Base-by-base conservation (phyloP, 371 early-diverging fungal species). In the Nematocida minor region DNA sequence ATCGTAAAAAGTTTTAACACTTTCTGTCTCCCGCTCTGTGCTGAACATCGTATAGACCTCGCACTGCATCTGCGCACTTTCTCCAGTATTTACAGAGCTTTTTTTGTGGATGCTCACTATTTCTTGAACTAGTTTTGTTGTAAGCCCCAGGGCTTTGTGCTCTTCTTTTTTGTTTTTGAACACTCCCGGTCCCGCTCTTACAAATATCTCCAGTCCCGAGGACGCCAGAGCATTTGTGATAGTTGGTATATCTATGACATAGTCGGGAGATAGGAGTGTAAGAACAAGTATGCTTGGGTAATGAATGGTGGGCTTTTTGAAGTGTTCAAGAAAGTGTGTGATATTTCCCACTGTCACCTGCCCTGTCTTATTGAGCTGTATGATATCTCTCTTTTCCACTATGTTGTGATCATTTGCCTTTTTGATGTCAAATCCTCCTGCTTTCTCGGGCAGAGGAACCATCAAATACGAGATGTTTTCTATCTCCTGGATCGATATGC, bases 201-300 rank as follows among this genome's bases (percentile, higher is more conserved):
- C 42, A 7, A 62, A 25, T 44, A 62, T 44, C 16, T 42, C 46
- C 29, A 62, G n/a, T n/a, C 63, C 27, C 4, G 6, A 9, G 7
- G 14, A 41, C 25, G 44, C 20, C n/a, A 40, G 18, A 42, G 42
- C 6, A 4, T 16, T 7, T 27, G 16, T 16, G 11, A 31, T 31
- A 6, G 6, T 34, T 34, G 29, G 14, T 38, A 36, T 36, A 38
- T 7, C 7, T 14, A 36, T 4, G 7, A 27, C 29, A 22, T 38
- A 57, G 7, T 57, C 36, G 34, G 11, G 25, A 4, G 69, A 70
- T 41, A 60, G 22, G 57, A 70, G 16, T 3, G 48, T 62, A 34
- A 70, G 42, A 16, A 47, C 71, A 18, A n/a, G 20, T 36, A 67
- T 51, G 11, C 27, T 36, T 20, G 67, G 71, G 20, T 70, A 70